phyloP scores from a whole-genome alignment of 2,329 filamentous ascomycete genomes.

The Beauveria medogensis region DNA sequence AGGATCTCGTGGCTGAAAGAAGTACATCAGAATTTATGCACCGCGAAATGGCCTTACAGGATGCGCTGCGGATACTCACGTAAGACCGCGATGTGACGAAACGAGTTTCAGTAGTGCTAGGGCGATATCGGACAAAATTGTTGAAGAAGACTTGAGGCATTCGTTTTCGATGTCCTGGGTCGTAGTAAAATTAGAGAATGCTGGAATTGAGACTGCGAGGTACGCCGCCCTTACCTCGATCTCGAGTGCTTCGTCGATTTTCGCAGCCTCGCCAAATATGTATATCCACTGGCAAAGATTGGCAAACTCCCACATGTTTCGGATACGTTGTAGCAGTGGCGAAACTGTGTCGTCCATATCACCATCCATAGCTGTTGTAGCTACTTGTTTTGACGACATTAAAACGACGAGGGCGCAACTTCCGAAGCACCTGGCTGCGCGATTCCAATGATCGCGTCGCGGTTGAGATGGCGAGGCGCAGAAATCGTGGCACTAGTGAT shows the following conservation, averaged over 20 bases:
- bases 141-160: slow-evolving; percentile 73
- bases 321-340: slow-evolving; percentile 55
- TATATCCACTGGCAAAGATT: slow-evolving; percentile 90
- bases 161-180: slow-evolving; percentile 77
- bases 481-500: too few relatives aligned
- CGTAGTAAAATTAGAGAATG: neutral
- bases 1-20: slow-evolving; percentile 68
- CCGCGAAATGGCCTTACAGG: too few relatives aligned
- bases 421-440: neutral
- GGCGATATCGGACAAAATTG: slow-evolving; percentile 70
- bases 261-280: slow-evolving; percentile 81
- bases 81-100: slow-evolving; percentile 86
- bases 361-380: neutral
- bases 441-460: neutral
- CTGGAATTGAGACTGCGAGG: neutral
- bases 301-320: slow-evolving; percentile 94
- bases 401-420: neutral
- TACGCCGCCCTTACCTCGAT: slow-evolving; percentile 60
- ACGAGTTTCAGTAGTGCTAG: slow-evolving; percentile 84
- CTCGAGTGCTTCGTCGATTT: slow-evolving; percentile 81
- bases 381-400: slow-evolving; percentile 1
- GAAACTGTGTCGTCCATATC: slow-evolving; percentile 9
- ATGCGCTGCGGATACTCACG: slow-evolving; percentile 47
- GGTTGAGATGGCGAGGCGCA: too few relatives aligned
- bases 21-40: neutral